A percentile compares a stretch with the other conserved stretches of the same genome.
These are phyloP conservation scores for Macaranga tanarius DNA, from an alignment of 441 rosid species.

Conservation along the genomic window DNA sequence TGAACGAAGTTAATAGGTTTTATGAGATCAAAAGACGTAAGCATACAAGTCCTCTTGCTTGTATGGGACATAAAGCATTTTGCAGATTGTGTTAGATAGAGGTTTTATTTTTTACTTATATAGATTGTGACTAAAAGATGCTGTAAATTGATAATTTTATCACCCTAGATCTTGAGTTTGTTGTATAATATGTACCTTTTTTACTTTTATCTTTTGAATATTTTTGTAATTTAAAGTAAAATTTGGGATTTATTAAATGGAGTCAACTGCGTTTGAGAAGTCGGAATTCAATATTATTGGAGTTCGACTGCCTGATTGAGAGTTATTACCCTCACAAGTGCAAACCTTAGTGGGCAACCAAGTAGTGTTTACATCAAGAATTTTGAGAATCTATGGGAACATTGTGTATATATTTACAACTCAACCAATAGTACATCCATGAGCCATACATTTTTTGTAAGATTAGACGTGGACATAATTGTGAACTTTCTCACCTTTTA, in stretches of 20 bases:
- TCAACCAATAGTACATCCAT: too few species aligned
- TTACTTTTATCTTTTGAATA: too few species aligned
- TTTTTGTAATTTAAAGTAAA: not conserved
- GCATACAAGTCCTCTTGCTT: conserved; percentile 83
- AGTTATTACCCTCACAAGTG: conserved; percentile 91
- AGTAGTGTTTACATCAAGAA: conserved; percentile 78
- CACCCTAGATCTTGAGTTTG: conserved; percentile 2
- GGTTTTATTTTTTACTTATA: conserved; percentile 37
- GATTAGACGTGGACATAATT: too few species aligned
- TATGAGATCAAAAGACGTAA: conserved; percentile 91
- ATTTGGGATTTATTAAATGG: conserved; percentile 47
- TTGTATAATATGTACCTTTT: too few species aligned
- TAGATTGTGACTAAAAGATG: not conserved
- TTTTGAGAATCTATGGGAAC: conserved; percentile 81
- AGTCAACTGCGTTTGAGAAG: conserved; percentile 76
- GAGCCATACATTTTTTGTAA: too few species aligned
- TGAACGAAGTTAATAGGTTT: conserved; percentile 73
- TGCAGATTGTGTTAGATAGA: conserved; percentile 67
- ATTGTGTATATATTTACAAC: conserved; percentile 78
- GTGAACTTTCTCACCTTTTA: too few species aligned
- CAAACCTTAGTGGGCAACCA: conserved; percentile 84
- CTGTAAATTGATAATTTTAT: conserved; percentile 7
- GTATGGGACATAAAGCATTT: conserved; percentile 66
- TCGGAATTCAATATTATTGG: too few species aligned
- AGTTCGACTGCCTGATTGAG: too few species aligned